Percentiles rank a stretch among this genome's conserved stretches.
phyloP scores from a whole-genome alignment of 345 rosid genomes.

The Populus ilicifolia region DNA sequence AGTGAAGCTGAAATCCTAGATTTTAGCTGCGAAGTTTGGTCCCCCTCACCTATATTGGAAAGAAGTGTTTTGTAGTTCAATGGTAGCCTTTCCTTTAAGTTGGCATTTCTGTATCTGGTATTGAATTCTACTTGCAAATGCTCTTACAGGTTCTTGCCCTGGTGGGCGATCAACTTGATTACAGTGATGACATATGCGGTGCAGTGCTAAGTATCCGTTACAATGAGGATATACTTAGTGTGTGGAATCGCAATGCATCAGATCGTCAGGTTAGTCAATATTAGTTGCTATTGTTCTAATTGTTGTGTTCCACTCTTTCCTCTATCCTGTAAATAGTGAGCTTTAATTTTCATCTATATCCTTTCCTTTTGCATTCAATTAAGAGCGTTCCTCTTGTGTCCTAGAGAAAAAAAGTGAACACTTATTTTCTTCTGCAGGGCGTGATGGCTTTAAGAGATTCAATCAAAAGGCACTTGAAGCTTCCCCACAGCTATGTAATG shows the following conservation, averaged over 20 bases:
- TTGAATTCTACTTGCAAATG: neutral
- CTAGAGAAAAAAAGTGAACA: too few species aligned
- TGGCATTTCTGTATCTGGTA: neutral
- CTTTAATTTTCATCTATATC: neutral
- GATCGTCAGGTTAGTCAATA: slow-evolving; percentile 68
- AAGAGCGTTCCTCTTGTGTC: too few species aligned
- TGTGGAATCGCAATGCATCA: slow-evolving; percentile 91
- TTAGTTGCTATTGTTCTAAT: neutral
- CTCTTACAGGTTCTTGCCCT: slow-evolving; percentile 76
- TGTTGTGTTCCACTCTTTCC: too few species aligned
- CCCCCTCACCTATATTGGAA: neutral
- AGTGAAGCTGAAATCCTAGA: neutral
- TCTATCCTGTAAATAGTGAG: neutral
- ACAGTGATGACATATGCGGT: slow-evolving; percentile 78
- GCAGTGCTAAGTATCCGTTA: slow-evolving; percentile 90
- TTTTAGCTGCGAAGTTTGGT: neutral
- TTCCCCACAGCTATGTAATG: slow-evolving; percentile 87
- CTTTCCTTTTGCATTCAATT: too few species aligned
- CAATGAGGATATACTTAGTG: slow-evolving; percentile 85
- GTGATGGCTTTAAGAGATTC: slow-evolving; percentile 55
- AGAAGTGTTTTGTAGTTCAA: neutral
- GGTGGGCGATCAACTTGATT: slow-evolving; percentile 88
- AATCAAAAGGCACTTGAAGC: slow-evolving; percentile 74
- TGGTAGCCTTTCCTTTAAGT: neutral
- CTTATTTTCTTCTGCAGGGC: slow-evolving; percentile 41